phyloP scores from a whole-genome alignment of 78 protist species.

The Dictyostelium intermedium region DNA sequence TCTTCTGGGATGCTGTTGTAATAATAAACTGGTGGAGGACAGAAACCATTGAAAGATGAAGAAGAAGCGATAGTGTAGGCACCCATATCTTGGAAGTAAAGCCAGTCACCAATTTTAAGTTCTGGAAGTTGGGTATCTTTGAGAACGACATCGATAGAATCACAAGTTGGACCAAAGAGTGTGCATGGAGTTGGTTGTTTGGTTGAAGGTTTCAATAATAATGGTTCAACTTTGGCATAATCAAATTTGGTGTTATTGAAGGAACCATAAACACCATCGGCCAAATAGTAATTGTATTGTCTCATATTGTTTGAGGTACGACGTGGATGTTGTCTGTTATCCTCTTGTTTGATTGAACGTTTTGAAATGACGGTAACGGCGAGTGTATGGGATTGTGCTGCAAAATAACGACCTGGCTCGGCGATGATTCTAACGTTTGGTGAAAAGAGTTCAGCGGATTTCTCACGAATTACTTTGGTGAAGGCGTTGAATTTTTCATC shows the following conservation, averaged over 20 bases:
- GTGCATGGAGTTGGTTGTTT: slow-evolving; percentile 78
- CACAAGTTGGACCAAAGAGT: slow-evolving; percentile 99
- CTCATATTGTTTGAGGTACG: slow-evolving; percentile 74
- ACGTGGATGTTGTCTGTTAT: slow-evolving; percentile 78
- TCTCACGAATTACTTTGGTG: slow-evolving; percentile 81
- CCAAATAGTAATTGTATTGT: slow-evolving; percentile 87
- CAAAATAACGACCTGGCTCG: slow-evolving; percentile 98
- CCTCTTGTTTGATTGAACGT: slow-evolving; percentile 71
- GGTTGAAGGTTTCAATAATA: slow-evolving; percentile 17
- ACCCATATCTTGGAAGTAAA: slow-evolving; percentile 94
- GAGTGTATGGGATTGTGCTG: slow-evolving; percentile 81
- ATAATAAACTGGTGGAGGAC: slow-evolving; percentile 64
- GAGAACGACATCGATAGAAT: slow-evolving; percentile 92
- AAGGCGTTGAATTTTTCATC: slow-evolving; percentile 26
- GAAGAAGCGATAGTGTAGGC: slow-evolving; percentile 97
- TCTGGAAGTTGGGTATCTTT: slow-evolving; percentile 86
- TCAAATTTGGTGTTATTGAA: slow-evolving; percentile 96
- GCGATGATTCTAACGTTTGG: slow-evolving; percentile 91
- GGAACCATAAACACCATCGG: slow-evolving; percentile 96
- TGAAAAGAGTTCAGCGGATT: slow-evolving; percentile 89
- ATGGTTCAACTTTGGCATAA: slow-evolving; percentile 81
- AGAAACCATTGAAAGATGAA: slow-evolving; percentile 94
- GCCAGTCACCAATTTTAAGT: slow-evolving; percentile 95
- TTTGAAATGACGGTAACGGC: slow-evolving; percentile 89
- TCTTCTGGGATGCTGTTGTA: slow-evolving; percentile 13